These are phyloP conservation scores for Camelina sativa DNA, from an alignment of 345 rosid genomes.

Conservation along the genomic window DNA sequence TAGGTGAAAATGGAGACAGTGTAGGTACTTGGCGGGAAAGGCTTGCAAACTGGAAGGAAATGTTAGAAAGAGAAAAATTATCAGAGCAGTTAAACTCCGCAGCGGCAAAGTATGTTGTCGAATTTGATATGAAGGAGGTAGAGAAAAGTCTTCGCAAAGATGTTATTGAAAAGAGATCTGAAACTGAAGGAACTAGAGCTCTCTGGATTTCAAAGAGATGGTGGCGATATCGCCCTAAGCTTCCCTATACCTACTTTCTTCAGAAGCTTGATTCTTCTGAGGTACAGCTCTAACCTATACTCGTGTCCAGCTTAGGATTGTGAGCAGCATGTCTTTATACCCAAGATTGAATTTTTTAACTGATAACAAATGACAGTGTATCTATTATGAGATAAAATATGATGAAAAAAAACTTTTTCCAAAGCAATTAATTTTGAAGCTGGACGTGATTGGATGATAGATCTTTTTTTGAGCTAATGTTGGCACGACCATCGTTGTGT, in stretches of 20 bases:
- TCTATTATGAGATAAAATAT: neutral
- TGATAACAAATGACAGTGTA: slow-evolving; percentile 2
- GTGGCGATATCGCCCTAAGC: slow-evolving; percentile 96
- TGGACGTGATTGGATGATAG: neutral
- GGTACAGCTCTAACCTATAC: slow-evolving; percentile 48
- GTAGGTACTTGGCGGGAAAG: slow-evolving; percentile 77
- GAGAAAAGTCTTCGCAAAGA: slow-evolving; percentile 92
- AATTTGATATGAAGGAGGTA: slow-evolving; percentile 96
- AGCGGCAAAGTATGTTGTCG: slow-evolving; percentile 80
- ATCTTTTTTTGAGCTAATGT: slow-evolving; percentile 31
- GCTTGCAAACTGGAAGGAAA: slow-evolving; percentile 72
- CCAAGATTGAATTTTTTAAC: slow-evolving; percentile 8
- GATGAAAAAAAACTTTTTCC: neutral
- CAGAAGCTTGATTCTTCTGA: slow-evolving; percentile 90
- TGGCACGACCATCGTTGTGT: slow-evolving; percentile 13
- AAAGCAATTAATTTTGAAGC: neutral
- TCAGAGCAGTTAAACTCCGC: slow-evolving; percentile 65
- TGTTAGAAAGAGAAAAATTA: slow-evolving; percentile 68
- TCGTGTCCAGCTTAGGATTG: slow-evolving; percentile 5
- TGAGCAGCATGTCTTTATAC: slow-evolving; percentile 7
- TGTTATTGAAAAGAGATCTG: slow-evolving; percentile 63
- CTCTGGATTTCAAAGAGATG: slow-evolving; percentile 98
- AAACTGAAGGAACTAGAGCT: slow-evolving; percentile 72
- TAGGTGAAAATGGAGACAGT: slow-evolving; percentile 56
- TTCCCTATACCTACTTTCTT: slow-evolving; percentile 91